Conservation (phyloP, 176 grass and related monocot genomes). For the Stipa capillata region DNA sequence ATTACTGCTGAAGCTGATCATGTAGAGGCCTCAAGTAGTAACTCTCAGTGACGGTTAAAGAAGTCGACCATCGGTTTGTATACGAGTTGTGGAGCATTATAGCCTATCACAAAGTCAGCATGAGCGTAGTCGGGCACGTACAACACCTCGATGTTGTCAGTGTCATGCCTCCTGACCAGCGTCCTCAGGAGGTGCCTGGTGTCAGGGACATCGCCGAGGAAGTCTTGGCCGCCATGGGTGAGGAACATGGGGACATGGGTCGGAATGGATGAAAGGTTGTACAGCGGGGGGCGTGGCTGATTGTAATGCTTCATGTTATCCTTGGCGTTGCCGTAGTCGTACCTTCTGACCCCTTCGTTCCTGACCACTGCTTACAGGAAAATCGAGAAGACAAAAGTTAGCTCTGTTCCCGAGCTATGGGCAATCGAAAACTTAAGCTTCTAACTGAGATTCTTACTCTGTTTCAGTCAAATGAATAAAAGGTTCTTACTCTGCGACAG, state of each 20-base stretch:
- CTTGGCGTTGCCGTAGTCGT: slow-evolving; percentile 26
- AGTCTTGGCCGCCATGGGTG: slow-evolving; percentile 39
- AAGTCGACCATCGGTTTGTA: slow-evolving; percentile 39
- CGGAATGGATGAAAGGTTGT: slow-evolving; percentile 33
- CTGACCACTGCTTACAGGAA: slow-evolving; percentile 26
- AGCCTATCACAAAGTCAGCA: slow-evolving; percentile 30
- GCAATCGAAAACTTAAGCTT: background rate
- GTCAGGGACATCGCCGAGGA: slow-evolving; percentile 23
- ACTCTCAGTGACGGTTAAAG: slow-evolving; percentile 30
- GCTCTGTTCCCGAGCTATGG: background rate
- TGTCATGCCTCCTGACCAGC: slow-evolving; percentile 10
- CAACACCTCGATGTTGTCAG: slow-evolving; percentile 12
- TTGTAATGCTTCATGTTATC: slow-evolving; percentile 49
- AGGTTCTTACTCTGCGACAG: slow-evolving; percentile 33
- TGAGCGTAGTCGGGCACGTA: slow-evolving; percentile 33
- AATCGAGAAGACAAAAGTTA: background rate
- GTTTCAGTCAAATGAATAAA: too few relatives aligned
- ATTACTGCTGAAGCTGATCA: background rate
- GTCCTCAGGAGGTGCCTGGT: slow-evolving; percentile 28
- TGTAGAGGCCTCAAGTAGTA: background rate
- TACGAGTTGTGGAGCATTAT: slow-evolving; percentile 27
- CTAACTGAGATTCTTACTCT: slow-evolving; percentile 22
- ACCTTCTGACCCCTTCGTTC: slow-evolving; percentile 14
- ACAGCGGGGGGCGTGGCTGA: background rate
- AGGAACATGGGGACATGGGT: slow-evolving; percentile 29